These are phyloP conservation scores for Raffaelea arxii DNA, from an alignment of 2,329 filamentous ascomycete genomes.

Conservation along the genomic window DNA sequence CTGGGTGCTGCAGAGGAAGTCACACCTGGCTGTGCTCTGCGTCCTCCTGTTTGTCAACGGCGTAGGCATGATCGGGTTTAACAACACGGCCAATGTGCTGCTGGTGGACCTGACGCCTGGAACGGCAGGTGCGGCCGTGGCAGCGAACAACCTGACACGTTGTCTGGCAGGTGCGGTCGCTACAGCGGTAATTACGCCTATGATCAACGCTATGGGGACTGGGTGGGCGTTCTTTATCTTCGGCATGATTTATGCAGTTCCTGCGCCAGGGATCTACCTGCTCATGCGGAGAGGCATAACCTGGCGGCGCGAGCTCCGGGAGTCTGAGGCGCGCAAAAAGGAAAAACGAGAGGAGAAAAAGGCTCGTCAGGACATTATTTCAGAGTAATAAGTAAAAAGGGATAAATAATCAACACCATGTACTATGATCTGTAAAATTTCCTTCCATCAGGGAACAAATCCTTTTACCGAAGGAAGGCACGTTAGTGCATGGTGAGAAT, in stretches of 20 bases:
- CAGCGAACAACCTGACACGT: conserved; percentile 45
- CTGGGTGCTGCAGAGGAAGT: conserved; percentile 35
- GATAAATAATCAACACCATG: too few relatives aligned
- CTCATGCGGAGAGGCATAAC: conserved; percentile 31
- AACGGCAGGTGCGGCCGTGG: conserved; percentile 42
- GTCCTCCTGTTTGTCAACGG: conserved; percentile 37
- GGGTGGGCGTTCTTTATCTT: conserved; percentile 44
- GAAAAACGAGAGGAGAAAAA: conserved; percentile 6
- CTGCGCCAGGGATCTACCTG: conserved; percentile 28
- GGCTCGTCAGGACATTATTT: not conserved
- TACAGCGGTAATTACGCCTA: conserved; percentile 39
- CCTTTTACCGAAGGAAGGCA: too few relatives aligned
- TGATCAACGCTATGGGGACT: conserved; percentile 39
- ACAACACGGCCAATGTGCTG: conserved; percentile 41
- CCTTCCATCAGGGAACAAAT: too few relatives aligned
- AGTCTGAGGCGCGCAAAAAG: conserved; percentile 17
- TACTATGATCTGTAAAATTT: too few relatives aligned
- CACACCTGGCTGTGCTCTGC: conserved; percentile 35
- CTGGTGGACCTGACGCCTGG: conserved; percentile 47
- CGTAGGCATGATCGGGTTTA: conserved; percentile 41
- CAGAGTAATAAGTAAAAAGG: not conserved
- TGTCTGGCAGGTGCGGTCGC: conserved; percentile 45
- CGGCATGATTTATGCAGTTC: conserved; percentile 29
- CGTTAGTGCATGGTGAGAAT: too few relatives aligned
- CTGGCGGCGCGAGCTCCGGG: conserved; percentile 29